Evolutionary conservation across 805 yeast genomes (phyloP), one percentile per base, ranked within the genome.

Genomic region (Spathaspora girioi): DNA sequence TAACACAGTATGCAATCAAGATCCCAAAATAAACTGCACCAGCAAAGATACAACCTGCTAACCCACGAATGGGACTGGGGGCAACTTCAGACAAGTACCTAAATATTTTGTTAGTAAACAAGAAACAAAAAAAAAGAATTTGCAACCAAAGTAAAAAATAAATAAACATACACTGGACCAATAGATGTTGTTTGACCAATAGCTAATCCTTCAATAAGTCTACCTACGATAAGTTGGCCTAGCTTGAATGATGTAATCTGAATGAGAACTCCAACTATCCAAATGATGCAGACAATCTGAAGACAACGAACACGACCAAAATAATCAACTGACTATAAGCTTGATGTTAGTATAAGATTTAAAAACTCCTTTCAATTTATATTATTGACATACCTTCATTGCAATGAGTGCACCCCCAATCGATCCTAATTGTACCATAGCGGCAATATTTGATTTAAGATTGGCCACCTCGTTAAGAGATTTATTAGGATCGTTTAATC

Each of bases 1-100:
- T 75, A 29, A 75, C 67, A 53, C 77, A 76, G 56, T 77, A 76
- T 3, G 74, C 77, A 48, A 78, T 47, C 69, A 76, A 67, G 27
- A 77, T 69, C 17, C 85, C 85, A 11, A 80, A 61, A 59, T 79
- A 79, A n/a, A 80, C 83, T 5, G 81, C 75, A 49, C 84, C 84
- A 1, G 83, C 74, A 60, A 79, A 81, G 35, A 78, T 64, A 62
- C 79, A 72, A 45, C 71, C 73, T 54, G 79, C 73, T 38, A 77
- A 55, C 41, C 84, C 84, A 59, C 84, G 67, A 52, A 77, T 73
- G 35, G 72, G 63, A 38, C 71, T 68, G n/a, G 85, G 84, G 6
- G 83, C 67, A 40, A 76, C 71, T 58, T 80, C 85, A 2, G 81
- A 69, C 44, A 79, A 58, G 55, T 78, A 79, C 42, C 26, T 45